Conservation (phyloP, 1,284 basidiomycete genomes). For the Cerrena zonata region DNA sequence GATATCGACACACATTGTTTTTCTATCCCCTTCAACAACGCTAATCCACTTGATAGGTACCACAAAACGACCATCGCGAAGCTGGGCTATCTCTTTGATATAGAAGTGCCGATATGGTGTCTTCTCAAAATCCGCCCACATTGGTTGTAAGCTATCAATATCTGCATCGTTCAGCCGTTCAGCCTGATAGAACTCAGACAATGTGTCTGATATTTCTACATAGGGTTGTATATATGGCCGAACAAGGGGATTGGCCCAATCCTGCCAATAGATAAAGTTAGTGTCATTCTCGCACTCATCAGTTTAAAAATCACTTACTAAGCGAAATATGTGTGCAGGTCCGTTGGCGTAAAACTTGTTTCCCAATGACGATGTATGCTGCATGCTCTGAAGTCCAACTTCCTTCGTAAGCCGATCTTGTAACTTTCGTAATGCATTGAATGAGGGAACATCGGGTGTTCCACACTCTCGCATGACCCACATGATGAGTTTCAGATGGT, state of each 20-base stretch:
- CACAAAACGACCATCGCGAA: constrained; percentile 17
- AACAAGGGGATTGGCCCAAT: constrained; percentile 32
- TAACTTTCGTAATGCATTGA: constrained; percentile 21
- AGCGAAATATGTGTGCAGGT: constrained; percentile 18
- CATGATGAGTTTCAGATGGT: no score
- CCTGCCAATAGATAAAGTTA: constrained; percentile 20
- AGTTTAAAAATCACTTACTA: constrained; percentile 19
- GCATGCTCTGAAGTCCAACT: constrained; percentile 14
- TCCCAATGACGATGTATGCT: constrained; percentile 22
- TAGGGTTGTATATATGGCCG: constrained; percentile 26
- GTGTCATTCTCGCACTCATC: not conserved
- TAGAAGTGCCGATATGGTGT: constrained; percentile 17
- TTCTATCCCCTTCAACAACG: not conserved
- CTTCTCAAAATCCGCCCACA: constrained; percentile 29
- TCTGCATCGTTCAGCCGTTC: constrained; percentile 20
- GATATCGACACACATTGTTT: not conserved
- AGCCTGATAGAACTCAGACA: constrained; percentile 30
- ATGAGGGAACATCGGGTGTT: constrained; percentile 27
- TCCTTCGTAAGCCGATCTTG: constrained; percentile 18
- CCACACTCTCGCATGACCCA: constrained; percentile 30
- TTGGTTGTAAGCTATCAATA: constrained; percentile 24
- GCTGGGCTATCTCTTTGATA: constrained; percentile 25
- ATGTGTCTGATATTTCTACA: constrained; percentile 21
- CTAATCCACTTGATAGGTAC: constrained; percentile 18
- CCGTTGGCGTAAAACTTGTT: constrained; percentile 31